These are phyloP conservation scores for Triticum timopheevii DNA, from an alignment of 176 grass and related monocot genomes.

Conservation along the genomic window DNA sequence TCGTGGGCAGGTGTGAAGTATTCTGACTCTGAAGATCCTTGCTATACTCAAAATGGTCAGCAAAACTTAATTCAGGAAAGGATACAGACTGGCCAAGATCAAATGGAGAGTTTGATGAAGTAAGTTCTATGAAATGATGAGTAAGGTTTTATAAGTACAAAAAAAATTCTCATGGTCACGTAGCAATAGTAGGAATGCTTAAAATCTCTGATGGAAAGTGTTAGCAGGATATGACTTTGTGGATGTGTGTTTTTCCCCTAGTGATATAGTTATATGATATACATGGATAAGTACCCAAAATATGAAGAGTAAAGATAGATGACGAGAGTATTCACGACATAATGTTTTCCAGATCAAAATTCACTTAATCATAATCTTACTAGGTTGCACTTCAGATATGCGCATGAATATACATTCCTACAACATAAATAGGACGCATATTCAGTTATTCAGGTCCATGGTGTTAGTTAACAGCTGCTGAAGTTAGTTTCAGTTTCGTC, in stretches of 20 bases:
- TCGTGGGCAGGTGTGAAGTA: not conserved
- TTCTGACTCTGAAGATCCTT: not conserved
- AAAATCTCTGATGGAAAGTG: not conserved
- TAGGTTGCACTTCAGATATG: too few species aligned
- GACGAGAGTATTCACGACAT: not conserved
- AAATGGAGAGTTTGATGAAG: too few species aligned
- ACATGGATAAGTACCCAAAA: not conserved
- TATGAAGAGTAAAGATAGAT: not conserved
- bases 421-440: too few species aligned
- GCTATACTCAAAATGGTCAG: not conserved
- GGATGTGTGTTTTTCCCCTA: not conserved
- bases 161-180: not conserved
- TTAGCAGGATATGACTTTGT: not conserved
- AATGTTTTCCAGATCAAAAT: not conserved
- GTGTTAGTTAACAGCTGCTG: too few species aligned
- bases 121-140: too few species aligned
- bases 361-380: not conserved
- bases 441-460: too few species aligned
- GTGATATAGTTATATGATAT: not conserved
- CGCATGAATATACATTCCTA: too few species aligned
- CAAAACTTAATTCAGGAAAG: too few species aligned
- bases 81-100: too few species aligned
- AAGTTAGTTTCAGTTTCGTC: too few species aligned
- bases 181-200: not conserved
- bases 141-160: too few species aligned